A percentile compares a stretch with the other conserved stretches of the same genome.
These are phyloP conservation scores for Xylariales sp. DNA, from an alignment of 2,329 filamentous ascomycete species.

Conservation along the genomic window DNA sequence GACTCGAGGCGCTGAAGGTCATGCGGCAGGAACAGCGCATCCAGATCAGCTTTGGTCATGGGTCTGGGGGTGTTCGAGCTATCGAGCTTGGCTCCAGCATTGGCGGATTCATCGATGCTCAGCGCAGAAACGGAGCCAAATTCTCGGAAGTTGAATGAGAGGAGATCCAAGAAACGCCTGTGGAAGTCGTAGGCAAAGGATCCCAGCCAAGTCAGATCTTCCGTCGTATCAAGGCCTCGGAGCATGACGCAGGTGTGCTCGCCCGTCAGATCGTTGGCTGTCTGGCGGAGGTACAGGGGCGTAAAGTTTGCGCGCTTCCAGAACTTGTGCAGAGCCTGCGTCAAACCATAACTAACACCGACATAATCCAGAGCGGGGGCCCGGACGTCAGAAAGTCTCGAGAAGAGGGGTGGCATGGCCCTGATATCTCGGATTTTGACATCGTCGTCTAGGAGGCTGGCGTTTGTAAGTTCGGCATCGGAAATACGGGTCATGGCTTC, in stretches of 20 bases:
- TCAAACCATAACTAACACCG: slow-evolving; percentile 93
- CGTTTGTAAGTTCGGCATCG: slow-evolving; percentile 73
- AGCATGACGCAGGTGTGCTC: slow-evolving; percentile 99
- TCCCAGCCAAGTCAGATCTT: slow-evolving; percentile 79
- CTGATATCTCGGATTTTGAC: slow-evolving; percentile 86
- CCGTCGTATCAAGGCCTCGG: slow-evolving; percentile 64
- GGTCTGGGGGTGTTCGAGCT: slow-evolving; percentile 44
- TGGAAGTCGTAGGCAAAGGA: slow-evolving; percentile 94
- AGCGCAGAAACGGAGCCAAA: slow-evolving; percentile 78
- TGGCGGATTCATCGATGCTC: slow-evolving; percentile 83
- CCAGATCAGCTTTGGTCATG: slow-evolving; percentile 72
- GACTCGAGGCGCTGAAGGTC: slow-evolving; percentile 93
- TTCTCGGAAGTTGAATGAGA: slow-evolving; percentile 87
- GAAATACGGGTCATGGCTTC: slow-evolving; percentile 73
- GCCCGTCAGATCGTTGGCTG: slow-evolving; percentile 90
- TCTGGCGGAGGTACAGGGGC: slow-evolving; percentile 92
- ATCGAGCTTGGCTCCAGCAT: slow-evolving; percentile 65
- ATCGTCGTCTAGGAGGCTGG: slow-evolving; percentile 77
- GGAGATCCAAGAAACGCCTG: slow-evolving; percentile 80
- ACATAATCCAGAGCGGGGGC: slow-evolving; percentile 84
- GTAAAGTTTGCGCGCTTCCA: slow-evolving; percentile 88
- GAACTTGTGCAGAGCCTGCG: slow-evolving; percentile 83
- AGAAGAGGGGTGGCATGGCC: slow-evolving; percentile 89
- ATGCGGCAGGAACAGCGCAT: slow-evolving; percentile 77
- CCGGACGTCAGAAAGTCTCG: slow-evolving; percentile 77